These are phyloP conservation scores for Cryptococcus jaspeensis DNA, from an alignment of 1,284 basidiomycete species.

Conservation along the genomic window DNA sequence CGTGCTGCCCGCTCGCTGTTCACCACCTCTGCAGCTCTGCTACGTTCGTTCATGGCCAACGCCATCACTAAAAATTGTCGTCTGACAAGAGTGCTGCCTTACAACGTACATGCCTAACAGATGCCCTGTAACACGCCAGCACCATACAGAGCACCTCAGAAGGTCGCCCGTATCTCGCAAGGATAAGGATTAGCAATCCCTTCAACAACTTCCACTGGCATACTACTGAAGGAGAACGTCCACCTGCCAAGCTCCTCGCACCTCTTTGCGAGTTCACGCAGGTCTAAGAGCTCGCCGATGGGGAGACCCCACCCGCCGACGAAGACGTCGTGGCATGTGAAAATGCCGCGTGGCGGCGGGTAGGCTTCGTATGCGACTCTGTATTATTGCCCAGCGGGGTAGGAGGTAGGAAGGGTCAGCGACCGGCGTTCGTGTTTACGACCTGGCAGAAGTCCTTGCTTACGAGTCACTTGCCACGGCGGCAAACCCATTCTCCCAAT, in stretches of 20 bases:
- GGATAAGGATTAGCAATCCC: slow-evolving; percentile 53
- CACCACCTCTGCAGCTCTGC: no score
- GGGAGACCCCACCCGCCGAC: slow-evolving; percentile 43
- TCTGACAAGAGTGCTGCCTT: no score
- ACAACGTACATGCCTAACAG: no score
- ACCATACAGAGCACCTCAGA: no score
- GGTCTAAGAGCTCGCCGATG: slow-evolving; percentile 54
- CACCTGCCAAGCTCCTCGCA: slow-evolving; percentile 42
- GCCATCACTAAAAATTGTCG: no score
- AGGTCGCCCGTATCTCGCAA: no score
- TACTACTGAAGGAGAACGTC: slow-evolving; percentile 51
- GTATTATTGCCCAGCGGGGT: no score
- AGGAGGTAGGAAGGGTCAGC: no score
- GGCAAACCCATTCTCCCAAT: slow-evolving; percentile 54
- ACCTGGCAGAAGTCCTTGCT: slow-evolving; percentile 23
- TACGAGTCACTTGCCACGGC: slow-evolving; percentile 51
- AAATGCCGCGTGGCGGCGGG: slow-evolving; percentile 15
- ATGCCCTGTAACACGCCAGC: no score
- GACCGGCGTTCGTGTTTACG: background rate
- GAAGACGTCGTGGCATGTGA: slow-evolving; percentile 36
- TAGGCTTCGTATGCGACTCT: slow-evolving; percentile 38
- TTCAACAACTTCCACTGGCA: slow-evolving; percentile 50
- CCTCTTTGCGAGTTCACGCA: slow-evolving; percentile 44
- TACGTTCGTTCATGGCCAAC: no score
- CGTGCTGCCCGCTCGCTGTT: no score